These are phyloP conservation scores for Protomyces inouyei DNA, from an alignment of 1,139 yeast genomes.

Conservation along the genomic window DNA sequence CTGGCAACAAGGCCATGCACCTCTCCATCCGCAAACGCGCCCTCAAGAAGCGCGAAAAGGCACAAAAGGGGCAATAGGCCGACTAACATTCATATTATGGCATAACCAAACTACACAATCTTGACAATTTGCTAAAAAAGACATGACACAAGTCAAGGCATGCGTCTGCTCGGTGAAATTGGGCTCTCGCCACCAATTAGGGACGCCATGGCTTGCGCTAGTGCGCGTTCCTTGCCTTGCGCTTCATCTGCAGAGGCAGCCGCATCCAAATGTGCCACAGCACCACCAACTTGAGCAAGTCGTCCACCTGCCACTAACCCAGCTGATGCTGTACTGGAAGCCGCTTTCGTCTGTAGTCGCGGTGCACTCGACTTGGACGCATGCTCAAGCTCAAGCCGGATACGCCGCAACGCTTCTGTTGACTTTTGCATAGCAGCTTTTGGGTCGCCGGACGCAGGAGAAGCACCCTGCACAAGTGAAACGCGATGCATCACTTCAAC, in stretches of 20 bases:
- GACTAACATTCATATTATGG: neutral
- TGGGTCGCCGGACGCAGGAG: neutral
- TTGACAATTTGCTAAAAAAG: too few relatives aligned
- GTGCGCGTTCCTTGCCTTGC: neutral
- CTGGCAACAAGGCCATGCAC: constrained; percentile 70
- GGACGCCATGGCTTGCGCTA: neutral
- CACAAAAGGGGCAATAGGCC: constrained; percentile 25
- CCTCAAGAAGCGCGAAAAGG: constrained; percentile 61
- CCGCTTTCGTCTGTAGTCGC: neutral
- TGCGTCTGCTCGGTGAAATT: neutral
- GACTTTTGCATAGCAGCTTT: neutral
- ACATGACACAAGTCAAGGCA: too few relatives aligned
- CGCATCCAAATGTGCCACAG: neutral
- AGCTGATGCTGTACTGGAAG: neutral
- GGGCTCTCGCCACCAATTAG: neutral
- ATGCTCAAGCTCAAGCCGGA: neutral
- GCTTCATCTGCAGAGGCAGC: neutral
- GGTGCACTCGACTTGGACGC: neutral
- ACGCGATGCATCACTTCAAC: neutral
- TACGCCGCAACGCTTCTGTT: neutral
- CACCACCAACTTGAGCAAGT: neutral
- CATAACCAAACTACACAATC: neutral
- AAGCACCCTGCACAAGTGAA: neutral
- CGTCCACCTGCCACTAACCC: neutral
- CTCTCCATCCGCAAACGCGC: constrained; percentile 75